Evolutionary conservation across 495 filamentous ascomycete species (phyloP).

Genomic region (Daldinia vernicosa): DNA sequence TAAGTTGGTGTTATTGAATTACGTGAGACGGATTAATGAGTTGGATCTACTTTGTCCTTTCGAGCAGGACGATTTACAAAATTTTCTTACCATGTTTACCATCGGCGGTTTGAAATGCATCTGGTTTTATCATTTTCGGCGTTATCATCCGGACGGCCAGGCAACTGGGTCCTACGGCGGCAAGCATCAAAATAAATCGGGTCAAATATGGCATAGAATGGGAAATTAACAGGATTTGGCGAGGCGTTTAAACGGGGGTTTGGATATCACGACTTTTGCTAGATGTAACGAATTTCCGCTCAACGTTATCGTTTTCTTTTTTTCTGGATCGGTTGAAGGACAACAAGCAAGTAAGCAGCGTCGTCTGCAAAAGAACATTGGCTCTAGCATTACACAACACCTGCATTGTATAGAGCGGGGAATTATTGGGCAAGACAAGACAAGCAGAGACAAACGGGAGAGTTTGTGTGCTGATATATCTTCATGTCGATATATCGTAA

Average conservation of each 20-base stretch:
- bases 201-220: conserved; percentile 32
- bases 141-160: conserved; percentile 37
- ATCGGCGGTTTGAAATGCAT: conserved; percentile 28
- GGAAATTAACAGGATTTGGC: conserved; percentile 31
- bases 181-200: conserved; percentile 42
- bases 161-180: conserved; percentile 38
- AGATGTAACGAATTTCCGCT: conserved; percentile 38
- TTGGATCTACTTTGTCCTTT: conserved; percentile 6
- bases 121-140: conserved; percentile 21
- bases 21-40: conserved; percentile 25
- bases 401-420: conserved; percentile 30
- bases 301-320: conserved; percentile 3
- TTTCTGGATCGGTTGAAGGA: conserved; percentile 6
- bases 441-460: not conserved
- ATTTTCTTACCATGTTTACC: conserved; percentile 11
- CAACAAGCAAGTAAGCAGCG: not conserved
- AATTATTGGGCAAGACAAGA: conserved; percentile 11
- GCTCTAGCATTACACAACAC: conserved; percentile 14
- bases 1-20: conserved; percentile 1
- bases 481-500: conserved; percentile 31
- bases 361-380: conserved; percentile 6
- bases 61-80: conserved; percentile 4
- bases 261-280: conserved; percentile 15
- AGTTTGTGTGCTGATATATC: conserved; percentile 2
- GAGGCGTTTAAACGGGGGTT: conserved; percentile 35